Conservation (phyloP, 805 yeast species). For the Suhomyces sp. region DNA sequence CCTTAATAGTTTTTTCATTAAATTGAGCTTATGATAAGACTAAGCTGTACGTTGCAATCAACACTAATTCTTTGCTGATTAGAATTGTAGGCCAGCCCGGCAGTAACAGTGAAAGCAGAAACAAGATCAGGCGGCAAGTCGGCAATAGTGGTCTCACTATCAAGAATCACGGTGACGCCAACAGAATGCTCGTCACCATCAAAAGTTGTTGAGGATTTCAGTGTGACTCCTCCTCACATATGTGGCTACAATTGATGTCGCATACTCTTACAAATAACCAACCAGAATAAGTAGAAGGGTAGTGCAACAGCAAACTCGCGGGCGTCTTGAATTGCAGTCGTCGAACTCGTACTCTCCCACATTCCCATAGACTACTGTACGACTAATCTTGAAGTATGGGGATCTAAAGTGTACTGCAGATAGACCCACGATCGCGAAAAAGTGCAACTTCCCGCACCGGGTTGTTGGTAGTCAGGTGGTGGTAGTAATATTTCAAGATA, state of each 20-base stretch:
- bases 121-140: conserved; percentile 6
- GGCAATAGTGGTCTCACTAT: conserved; percentile 9
- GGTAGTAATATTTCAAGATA: not conserved
- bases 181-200: not conserved
- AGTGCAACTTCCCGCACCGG: not conserved
- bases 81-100: not conserved
- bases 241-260: too few relatives aligned
- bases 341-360: not conserved
- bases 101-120: not conserved
- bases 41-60: too few relatives aligned
- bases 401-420: not conserved
- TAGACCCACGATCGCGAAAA: not conserved
- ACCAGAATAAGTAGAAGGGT: too few relatives aligned
- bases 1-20: conserved; percentile 4
- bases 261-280: too few relatives aligned
- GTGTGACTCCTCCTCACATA: not conserved
- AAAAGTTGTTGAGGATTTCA: not conserved
- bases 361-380: not conserved
- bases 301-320: too few relatives aligned
- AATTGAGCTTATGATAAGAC: too few relatives aligned
- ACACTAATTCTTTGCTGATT: not conserved
- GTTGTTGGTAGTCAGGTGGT: not conserved
- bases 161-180: not conserved
- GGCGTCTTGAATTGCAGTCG: not conserved
- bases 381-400: not conserved